Base-by-base conservation (phyloP, 257 asterid genomes). In the Paraleonurus japonicus region DNA sequence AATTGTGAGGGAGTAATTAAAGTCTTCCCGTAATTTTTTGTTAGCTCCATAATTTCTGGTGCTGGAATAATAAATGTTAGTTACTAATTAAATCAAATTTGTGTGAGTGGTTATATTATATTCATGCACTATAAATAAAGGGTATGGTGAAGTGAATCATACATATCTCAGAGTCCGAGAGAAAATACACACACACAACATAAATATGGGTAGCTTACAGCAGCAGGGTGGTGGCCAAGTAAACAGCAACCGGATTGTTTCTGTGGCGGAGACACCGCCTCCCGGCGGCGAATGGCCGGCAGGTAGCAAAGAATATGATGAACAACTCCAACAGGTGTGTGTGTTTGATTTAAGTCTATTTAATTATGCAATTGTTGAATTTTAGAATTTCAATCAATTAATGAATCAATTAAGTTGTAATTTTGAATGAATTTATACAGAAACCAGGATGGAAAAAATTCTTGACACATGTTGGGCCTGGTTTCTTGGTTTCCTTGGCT, bases 401-500 rank as follows among this genome's bases (percentile, higher is more conserved):
- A 3, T 12, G n/a, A n/a, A n/a, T n/a, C n/a, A n/a, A n/a, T n/a
- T n/a, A n/a, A n/a, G n/a, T n/a, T n/a, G n/a, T n/a, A n/a, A n/a
- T n/a, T n/a, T n/a, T n/a, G n/a, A n/a, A n/a, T n/a, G n/a, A n/a
- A n/a, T n/a, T 23, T 65, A 37, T 4, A 17, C 51, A 43, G 96
- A 88, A 86, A 71, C 83, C 95, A 4, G 96, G 96, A 54, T 94
- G 97, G 97, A 90, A 65, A 70, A 92, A 84, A 5, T 87, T 91
- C 80, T 75, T 90, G 59, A 33, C 81, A 1, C 85, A 79, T 75
- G 87, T 90, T 47, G 98, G 98, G 43, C 98, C 97, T 55, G 98
- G 98, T 27, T 90, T 94, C 59, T 85, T 94, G 57, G 98, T 94
- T 61, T 94, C 98, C 4, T 24, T 94, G 73, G 97, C 98, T 28